Evolutionary conservation across 345 rosid genomes (phyloP).

Genomic region (Atalantia buxifolia): DNA sequence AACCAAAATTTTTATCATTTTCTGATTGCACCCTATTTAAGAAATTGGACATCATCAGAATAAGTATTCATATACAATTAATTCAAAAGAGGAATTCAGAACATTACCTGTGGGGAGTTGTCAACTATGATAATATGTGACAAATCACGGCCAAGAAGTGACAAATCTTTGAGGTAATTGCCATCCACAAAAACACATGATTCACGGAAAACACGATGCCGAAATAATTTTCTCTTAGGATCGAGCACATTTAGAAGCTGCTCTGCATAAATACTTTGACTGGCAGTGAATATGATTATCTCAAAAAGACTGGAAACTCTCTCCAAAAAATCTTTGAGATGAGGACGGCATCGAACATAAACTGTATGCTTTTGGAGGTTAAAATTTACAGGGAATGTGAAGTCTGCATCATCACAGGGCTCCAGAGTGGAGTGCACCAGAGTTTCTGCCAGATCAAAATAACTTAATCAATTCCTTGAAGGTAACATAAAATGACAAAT

Average conservation of each 20-base stretch:
- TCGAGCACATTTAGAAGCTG: slow-evolving; percentile 98
- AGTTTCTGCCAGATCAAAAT: slow-evolving; percentile 60
- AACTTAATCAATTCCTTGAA: slow-evolving; percentile 4
- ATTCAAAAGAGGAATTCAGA: neutral
- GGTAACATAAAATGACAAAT: neutral
- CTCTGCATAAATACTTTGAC: slow-evolving; percentile 96
- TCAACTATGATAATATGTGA: slow-evolving; percentile 82
- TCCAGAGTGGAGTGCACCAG: slow-evolving; percentile 91
- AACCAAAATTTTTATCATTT: neutral
- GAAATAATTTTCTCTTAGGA: slow-evolving; percentile 87
- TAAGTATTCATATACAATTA: neutral
- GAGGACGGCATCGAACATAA: slow-evolving; percentile 90
- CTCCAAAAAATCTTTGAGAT: slow-evolving; percentile 88
- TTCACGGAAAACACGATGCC: slow-evolving; percentile 93
- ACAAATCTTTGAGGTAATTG: slow-evolving; percentile 89
- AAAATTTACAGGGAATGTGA: slow-evolving; percentile 86
- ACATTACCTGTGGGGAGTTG: slow-evolving; percentile 94
- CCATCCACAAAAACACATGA: slow-evolving; percentile 96
- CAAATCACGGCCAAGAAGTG: slow-evolving; percentile 93
- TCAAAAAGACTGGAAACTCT: slow-evolving; percentile 79
- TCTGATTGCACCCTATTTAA: neutral
- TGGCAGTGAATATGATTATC: slow-evolving; percentile 94
- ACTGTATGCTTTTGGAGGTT: slow-evolving; percentile 84
- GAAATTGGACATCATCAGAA: neutral
- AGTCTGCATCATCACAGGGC: slow-evolving; percentile 84